These are phyloP conservation scores for Theileria sp. DNA, from an alignment of 169 alveolate genomes.

Conservation along the genomic window DNA sequence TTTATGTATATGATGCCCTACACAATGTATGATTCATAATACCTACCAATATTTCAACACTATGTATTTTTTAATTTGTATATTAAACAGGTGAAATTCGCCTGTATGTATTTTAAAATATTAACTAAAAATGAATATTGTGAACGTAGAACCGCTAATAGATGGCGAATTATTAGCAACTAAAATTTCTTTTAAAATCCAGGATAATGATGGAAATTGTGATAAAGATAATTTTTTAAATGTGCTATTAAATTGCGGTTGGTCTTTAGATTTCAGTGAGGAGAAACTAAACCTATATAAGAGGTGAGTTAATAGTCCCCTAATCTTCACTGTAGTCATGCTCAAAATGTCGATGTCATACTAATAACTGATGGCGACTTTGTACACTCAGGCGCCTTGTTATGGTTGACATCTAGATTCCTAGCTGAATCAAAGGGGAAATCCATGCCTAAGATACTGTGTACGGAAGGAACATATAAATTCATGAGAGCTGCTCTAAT, in stretches of 20 bases:
- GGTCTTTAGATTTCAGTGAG: slow-evolving; percentile 50
- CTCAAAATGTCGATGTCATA: slow-evolving; percentile 43
- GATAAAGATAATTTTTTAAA: slow-evolving; percentile 11
- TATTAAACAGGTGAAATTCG: background rate
- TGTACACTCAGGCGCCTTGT: slow-evolving; percentile 48
- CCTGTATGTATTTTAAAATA: background rate
- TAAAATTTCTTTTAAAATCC: slow-evolving; percentile 39
- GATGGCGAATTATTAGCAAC: slow-evolving; percentile 44
- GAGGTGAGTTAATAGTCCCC: background rate
- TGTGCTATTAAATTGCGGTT: slow-evolving; percentile 57
- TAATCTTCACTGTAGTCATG: background rate
- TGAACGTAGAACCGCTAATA: slow-evolving; percentile 38
- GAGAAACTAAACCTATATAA: slow-evolving; percentile 36
- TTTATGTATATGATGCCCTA: background rate
- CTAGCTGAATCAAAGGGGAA: background rate
- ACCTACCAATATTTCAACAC: background rate
- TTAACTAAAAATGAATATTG: slow-evolving; percentile 23
- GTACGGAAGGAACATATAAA: slow-evolving; percentile 64
- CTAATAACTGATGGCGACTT: slow-evolving; percentile 61
- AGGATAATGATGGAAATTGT: background rate
- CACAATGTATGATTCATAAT: slow-evolving; percentile 5
- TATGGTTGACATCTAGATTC: slow-evolving; percentile 25
- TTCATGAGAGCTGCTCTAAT: slow-evolving; percentile 51
- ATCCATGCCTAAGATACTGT: slow-evolving; percentile 34
- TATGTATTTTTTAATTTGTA: background rate